Evolutionary conservation across 2,329 filamentous ascomycete genomes (phyloP).

Genomic region (Pleurostoma richardsiae): DNA sequence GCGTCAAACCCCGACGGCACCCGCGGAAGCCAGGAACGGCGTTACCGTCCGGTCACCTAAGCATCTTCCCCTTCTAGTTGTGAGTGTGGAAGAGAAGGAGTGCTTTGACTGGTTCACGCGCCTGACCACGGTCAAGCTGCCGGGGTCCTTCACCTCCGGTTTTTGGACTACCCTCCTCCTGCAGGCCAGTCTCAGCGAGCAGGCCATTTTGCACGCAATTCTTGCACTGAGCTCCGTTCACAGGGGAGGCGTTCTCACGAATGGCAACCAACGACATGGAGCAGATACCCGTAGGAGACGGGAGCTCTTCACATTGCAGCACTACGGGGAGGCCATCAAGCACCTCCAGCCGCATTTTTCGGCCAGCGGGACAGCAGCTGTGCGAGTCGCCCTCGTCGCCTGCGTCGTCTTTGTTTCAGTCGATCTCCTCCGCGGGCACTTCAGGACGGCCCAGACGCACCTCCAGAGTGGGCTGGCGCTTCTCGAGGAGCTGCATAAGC

Average conservation of each 20-base stretch:
- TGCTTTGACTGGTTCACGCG: slow-evolving; percentile 38
- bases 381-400: slow-evolving; percentile 27
- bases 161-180: slow-evolving; percentile 31
- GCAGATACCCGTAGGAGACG: slow-evolving; percentile 1
- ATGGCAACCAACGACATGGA: not conserved
- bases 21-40: not conserved
- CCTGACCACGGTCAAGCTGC: slow-evolving; percentile 27
- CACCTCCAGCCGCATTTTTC: slow-evolving; percentile 26
- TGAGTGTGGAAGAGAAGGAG: slow-evolving; percentile 19
- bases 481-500: slow-evolving; percentile 17
- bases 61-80: not conserved
- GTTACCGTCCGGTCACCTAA: not conserved
- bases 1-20: not conserved
- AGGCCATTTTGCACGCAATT: slow-evolving; percentile 28
- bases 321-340: slow-evolving; percentile 28
- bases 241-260: slow-evolving; percentile 5
- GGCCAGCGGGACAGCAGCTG: slow-evolving; percentile 15
- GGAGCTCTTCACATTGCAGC: slow-evolving; percentile 19
- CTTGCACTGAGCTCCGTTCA: slow-evolving; percentile 28
- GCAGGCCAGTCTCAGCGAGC: slow-evolving; percentile 25
- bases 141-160: slow-evolving; percentile 22
- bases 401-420: slow-evolving; percentile 26
- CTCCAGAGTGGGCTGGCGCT: slow-evolving; percentile 33
- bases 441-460: slow-evolving; percentile 28
- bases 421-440: slow-evolving; percentile 27